These are phyloP conservation scores for Septoria petroselini DNA, from an alignment of 2,329 filamentous ascomycete species.

Conservation along the genomic window DNA sequence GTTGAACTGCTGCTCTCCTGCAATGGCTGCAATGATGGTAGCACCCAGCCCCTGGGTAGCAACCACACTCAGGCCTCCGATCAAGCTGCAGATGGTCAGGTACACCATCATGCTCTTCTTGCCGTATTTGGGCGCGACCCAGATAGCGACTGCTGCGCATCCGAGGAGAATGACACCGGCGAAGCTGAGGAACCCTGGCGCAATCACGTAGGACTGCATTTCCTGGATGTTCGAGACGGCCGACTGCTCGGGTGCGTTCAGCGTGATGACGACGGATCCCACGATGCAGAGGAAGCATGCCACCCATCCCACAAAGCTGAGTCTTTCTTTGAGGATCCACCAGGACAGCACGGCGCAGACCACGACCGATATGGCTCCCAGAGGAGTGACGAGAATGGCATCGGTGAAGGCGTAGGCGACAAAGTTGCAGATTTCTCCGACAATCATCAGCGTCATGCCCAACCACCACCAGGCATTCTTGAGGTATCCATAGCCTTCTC, in stretches of 20 bases:
- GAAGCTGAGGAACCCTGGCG: conserved; percentile 82
- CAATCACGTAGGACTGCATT: conserved; percentile 83
- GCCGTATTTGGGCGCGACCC: conserved; percentile 80
- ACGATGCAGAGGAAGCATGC: conserved; percentile 94
- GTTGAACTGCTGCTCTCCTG: conserved; percentile 84
- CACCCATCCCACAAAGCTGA: conserved; percentile 94
- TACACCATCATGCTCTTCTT: conserved; percentile 99
- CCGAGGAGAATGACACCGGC: conserved; percentile 77
- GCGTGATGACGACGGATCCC: conserved; percentile 86
- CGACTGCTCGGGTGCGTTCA: conserved; percentile 85
- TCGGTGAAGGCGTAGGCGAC: conserved; percentile 96
- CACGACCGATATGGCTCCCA: conserved; percentile 88
- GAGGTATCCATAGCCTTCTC: conserved; percentile 94
- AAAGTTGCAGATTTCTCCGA: conserved; percentile 96
- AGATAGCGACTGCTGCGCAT: conserved; percentile 69
- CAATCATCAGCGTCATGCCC: conserved; percentile 94
- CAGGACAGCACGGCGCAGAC: conserved; percentile 87
- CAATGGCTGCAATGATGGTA: conserved; percentile 82
- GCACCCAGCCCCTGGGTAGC: conserved; percentile 89
- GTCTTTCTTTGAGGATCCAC: conserved; percentile 90
- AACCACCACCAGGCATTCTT: conserved; percentile 94
- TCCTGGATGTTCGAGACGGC: conserved; percentile 85
- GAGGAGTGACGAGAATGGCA: conserved; percentile 87
- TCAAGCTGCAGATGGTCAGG: conserved; percentile 90
- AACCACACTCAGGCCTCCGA: conserved; percentile 91